Evolutionary conservation across 345 rosid genomes (phyloP).

Genomic region (Eutrema yunnanense): DNA sequence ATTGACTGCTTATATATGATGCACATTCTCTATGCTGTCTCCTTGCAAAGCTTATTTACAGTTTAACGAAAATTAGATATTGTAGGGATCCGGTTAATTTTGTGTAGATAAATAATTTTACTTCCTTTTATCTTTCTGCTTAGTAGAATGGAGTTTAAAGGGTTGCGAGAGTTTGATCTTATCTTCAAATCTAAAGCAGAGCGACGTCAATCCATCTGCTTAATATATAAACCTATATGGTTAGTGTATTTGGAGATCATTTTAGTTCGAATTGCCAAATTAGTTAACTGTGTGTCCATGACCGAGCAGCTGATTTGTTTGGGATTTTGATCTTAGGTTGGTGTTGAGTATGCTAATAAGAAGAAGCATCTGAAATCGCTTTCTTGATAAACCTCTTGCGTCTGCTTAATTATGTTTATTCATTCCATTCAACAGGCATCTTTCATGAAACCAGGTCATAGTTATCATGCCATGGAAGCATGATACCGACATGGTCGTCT

Average conservation of each 20-base stretch:
- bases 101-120: too few species aligned
- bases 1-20: too few species aligned
- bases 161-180: not conserved
- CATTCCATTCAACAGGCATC: not conserved
- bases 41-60: not conserved
- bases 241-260: not conserved
- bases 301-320: not conserved
- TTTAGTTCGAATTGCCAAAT: not conserved
- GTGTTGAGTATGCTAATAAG: not conserved
- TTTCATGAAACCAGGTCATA: slow-evolving; percentile 1
- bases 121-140: not conserved
- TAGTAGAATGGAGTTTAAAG: not conserved
- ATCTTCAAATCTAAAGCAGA: too few species aligned
- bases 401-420: not conserved
- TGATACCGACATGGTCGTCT: not conserved
- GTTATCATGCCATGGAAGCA: not conserved
- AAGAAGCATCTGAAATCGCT: not conserved
- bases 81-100: too few species aligned
- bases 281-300: not conserved
- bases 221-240: too few species aligned
- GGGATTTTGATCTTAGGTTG: not conserved
- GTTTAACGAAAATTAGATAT: too few species aligned
- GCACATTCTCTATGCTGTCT: not conserved
- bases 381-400: not conserved
- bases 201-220: too few species aligned